Percentiles rank a stretch among this genome's conserved stretches.
These are phyloP conservation scores for Chalciporus chontae DNA, from an alignment of 768 basidiomycete species.

Conservation along the genomic window DNA sequence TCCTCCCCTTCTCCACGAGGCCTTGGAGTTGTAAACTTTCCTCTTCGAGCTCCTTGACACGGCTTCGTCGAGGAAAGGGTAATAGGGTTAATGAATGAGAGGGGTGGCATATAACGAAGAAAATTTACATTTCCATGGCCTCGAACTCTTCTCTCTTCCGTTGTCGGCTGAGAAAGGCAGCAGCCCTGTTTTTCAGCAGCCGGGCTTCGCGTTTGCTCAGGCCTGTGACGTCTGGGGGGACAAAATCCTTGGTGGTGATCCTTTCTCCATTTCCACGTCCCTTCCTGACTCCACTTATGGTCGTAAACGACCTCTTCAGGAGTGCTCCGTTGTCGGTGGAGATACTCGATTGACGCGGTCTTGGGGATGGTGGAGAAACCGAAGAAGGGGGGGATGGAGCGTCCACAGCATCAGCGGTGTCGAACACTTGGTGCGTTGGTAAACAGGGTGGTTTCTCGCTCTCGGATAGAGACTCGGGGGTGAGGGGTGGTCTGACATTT, in stretches of 20 bases:
- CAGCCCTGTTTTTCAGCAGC: conserved; percentile 88
- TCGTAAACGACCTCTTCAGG: conserved; percentile 42
- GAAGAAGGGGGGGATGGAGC: conserved; percentile 33
- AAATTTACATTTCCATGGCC: conserved; percentile 80
- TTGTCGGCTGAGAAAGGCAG: conserved; percentile 87
- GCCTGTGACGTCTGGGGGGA: conserved; percentile 86
- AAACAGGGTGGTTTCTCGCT: conserved; percentile 53
- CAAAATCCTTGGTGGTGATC: conserved; percentile 72
- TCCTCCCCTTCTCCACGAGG: conserved; percentile 46
- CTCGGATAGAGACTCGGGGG: conserved; percentile 42
- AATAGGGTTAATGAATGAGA: conserved; percentile 18
- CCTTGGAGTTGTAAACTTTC: conserved; percentile 74
- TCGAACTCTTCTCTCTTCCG: conserved; percentile 92
- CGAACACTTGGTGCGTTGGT: conserved; percentile 72
- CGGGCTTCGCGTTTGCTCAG: conserved; percentile 89
- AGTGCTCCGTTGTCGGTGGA: conserved; percentile 31
- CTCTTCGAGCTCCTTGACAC: conserved; percentile 78
- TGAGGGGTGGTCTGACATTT: conserved; percentile 51
- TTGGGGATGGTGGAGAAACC: conserved; percentile 27
- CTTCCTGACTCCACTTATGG: conserved; percentile 43
- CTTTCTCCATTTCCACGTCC: conserved; percentile 45
- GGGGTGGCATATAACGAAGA: conserved; percentile 6
- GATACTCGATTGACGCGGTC: conserved; percentile 33
- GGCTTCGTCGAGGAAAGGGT: conserved; percentile 41
- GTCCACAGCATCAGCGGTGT: conserved; percentile 41